phyloP scores from a whole-genome alignment of 2,329 filamentous ascomycete species.

The Sporothrix humicola region DNA sequence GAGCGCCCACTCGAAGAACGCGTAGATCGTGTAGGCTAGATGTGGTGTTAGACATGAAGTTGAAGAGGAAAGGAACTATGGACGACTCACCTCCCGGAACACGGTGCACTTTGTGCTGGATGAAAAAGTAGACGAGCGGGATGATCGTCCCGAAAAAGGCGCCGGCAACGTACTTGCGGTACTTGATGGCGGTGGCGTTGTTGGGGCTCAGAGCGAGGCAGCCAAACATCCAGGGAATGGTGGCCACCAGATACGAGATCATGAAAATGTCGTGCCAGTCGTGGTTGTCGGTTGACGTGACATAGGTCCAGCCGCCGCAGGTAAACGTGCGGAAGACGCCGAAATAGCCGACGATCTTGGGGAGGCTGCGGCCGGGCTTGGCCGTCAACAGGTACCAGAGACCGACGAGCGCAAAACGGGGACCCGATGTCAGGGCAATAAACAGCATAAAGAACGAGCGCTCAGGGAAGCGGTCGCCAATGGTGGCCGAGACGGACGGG shows the following conservation, averaged over 20 bases:
- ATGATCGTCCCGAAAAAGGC: conserved; percentile 91
- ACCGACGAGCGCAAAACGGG: conserved; percentile 86
- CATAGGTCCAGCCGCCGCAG: conserved; percentile 97
- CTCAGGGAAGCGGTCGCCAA: conserved; percentile 96
- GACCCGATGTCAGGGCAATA: conserved; percentile 94
- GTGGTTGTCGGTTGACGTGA: conserved; percentile 97
- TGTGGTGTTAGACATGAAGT: too few species aligned
- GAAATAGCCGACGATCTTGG: conserved; percentile 78
- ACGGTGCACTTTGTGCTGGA: conserved; percentile 96
- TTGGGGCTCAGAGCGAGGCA: conserved; percentile 87
- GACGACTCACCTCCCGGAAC: too few species aligned
- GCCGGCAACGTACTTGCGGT: conserved; percentile 81
- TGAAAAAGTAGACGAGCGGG: conserved; percentile 94
- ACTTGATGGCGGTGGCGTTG: conserved; percentile 82
- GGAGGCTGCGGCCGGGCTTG: conserved; percentile 73
- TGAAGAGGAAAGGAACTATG: too few species aligned
- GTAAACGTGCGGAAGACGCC: conserved; percentile 89
- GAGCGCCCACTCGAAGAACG: conserved; percentile 97
- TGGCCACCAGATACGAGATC: conserved; percentile 96
- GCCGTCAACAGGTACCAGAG: conserved; percentile 91
- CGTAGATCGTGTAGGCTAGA: conserved; percentile 96
- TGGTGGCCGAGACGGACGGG: conserved; percentile 92
- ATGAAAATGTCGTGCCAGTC: conserved; percentile 99
- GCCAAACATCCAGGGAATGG: conserved; percentile 91
- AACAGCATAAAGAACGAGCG: conserved; percentile 97